phyloP scores from a whole-genome alignment of 1,284 basidiomycete genomes.

The Melampsora americana region DNA sequence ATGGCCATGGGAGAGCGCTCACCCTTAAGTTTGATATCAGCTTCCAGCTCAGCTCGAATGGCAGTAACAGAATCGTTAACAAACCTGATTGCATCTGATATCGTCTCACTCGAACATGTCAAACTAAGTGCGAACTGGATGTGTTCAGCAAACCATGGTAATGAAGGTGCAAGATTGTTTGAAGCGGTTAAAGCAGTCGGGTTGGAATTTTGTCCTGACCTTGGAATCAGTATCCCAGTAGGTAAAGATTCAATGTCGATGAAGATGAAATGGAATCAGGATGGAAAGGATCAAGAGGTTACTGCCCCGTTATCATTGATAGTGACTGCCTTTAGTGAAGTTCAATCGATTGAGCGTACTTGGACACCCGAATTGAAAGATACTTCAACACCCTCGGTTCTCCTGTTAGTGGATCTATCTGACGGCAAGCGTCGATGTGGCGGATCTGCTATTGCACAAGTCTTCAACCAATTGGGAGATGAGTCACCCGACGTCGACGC shows the following conservation, averaged over 20 bases:
- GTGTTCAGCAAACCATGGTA: slow-evolving; percentile 85
- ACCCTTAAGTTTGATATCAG: slow-evolving; percentile 78
- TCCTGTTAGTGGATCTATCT: slow-evolving; percentile 88
- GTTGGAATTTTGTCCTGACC: slow-evolving; percentile 86
- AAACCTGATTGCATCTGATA: slow-evolving; percentile 79
- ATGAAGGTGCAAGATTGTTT: slow-evolving; percentile 86
- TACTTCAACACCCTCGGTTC: slow-evolving; percentile 58
- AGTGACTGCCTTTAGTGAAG: slow-evolving; percentile 89
- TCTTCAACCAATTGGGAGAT: slow-evolving; percentile 86
- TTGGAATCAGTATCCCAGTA: slow-evolving; percentile 91
- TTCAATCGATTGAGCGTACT: slow-evolving; percentile 71
- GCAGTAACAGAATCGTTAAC: slow-evolving; percentile 91
- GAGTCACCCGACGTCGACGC: slow-evolving; percentile 85
- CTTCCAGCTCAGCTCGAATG: slow-evolving; percentile 89
- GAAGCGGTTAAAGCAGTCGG: slow-evolving; percentile 90
- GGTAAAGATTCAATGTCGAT: slow-evolving; percentile 99
- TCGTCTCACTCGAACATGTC: slow-evolving; percentile 69
- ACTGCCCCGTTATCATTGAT: slow-evolving; percentile 87
- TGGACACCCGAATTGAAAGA: slow-evolving; percentile 86
- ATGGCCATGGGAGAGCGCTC: slow-evolving; percentile 98
- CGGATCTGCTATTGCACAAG: slow-evolving; percentile 91
- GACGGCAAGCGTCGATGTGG: slow-evolving; percentile 78
- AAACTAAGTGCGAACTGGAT: slow-evolving; percentile 99
- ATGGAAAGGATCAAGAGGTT: slow-evolving; percentile 63
- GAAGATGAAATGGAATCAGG: slow-evolving; percentile 88